Evolutionary conservation across 371 early-diverging fungal species (phyloP), one percentile per base, ranked within the genome.

Genomic region (Dichotomocladium elegans): DNA sequence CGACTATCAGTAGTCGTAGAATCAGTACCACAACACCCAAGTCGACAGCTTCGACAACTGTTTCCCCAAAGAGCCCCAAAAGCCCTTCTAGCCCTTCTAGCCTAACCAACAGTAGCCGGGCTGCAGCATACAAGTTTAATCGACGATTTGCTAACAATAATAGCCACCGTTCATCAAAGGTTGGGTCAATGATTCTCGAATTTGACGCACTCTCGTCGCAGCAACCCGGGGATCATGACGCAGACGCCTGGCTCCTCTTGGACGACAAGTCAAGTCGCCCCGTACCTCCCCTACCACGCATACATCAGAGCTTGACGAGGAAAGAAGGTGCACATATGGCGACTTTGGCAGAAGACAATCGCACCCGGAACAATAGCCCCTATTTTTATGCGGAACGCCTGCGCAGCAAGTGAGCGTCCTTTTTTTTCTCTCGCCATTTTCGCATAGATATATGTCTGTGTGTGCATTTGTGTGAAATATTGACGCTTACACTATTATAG

Each of bases 181-280:
- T 76, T 0, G 72, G 77, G 0, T 76, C 77, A 0, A 76, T 76
- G 73, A 58, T 70, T 4, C 46, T 76, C n/a, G 77, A 76, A 31
- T 76, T 72, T 51, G 65, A 76, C 53, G 72, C 73, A 4, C 55
- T 76, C 22, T 68, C 77, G n/a, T 17, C n/a, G 7, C 49, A 66
- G 31, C 64, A 70, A 11, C 51, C 57, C 3, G 40, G 58, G 3
- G 34, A 51, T 10, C 61, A 65, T 26, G 65, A 63, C 19, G 64
- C 73, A 11, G 34, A 61, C 21, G 63, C 67, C 4, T 74, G 74
- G 74, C 45, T 74, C 12, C 41, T 74, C 11, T 42, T 74, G 0
- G 71, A 70, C 25, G 70, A 70, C 35, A 70, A 66, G 12, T 47
- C 19, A 53, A 12, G 41, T 26, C 19, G 22, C 42, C 21, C 28